These are phyloP conservation scores for Leishmania amazonensis DNA, from an alignment of 208 protist species.

Conservation along the genomic window DNA sequence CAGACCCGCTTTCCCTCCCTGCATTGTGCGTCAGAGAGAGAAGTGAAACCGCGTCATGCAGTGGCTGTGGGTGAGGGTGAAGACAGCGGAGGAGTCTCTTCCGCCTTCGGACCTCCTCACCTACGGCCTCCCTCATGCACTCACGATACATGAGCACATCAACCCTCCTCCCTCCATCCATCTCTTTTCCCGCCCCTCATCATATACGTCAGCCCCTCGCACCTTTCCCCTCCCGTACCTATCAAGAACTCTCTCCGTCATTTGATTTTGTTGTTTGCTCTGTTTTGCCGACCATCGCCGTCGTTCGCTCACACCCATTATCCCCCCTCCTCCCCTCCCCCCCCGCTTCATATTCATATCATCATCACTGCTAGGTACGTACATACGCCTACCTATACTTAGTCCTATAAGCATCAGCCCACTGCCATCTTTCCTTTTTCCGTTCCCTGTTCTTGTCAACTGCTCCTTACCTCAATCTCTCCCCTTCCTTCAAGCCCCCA, in stretches of 20 bases:
- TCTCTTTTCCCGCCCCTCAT: not conserved
- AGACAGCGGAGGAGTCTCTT: not conserved
- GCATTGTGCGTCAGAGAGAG: not conserved
- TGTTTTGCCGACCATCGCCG: not conserved
- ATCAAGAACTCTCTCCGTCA: not conserved
- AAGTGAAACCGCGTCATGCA: not conserved
- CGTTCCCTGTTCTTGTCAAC: not conserved
- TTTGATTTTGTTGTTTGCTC: not conserved
- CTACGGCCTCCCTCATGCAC: not conserved
- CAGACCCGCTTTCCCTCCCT: not conserved
- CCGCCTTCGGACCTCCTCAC: not conserved
- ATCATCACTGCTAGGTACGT: not conserved
- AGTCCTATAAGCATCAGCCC: not conserved
- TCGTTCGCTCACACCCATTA: not conserved
- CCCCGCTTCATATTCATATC: not conserved
- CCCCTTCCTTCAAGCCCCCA: not conserved
- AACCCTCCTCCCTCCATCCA: not conserved
- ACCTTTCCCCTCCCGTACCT: not conserved
- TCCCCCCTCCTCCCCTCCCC: not conserved
- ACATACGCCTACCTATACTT: not conserved
- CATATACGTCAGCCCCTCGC: not conserved
- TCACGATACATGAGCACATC: not conserved
- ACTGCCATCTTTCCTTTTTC: not conserved
- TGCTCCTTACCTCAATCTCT: not conserved
- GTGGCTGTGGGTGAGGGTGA: not conserved